Evolutionary conservation across 169 alveolate species (phyloP).

Genomic region (Cryptosporidium sp.): DNA sequence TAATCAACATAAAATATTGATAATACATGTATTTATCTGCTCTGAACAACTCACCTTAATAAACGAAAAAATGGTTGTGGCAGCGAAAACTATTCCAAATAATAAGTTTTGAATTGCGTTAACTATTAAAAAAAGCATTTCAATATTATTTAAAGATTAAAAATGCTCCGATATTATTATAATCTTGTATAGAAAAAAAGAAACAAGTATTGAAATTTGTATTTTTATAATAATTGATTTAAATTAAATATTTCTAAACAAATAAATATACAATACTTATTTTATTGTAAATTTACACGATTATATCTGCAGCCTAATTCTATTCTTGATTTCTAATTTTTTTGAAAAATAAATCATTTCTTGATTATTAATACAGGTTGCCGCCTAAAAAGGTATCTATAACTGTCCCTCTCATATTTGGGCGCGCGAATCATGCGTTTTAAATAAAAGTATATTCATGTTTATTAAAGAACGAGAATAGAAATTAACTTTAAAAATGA

Average conservation of each 20-base stretch:
- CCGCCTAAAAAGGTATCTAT: slow-evolving; percentile 25
- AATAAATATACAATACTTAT: background rate
- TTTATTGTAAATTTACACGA: background rate
- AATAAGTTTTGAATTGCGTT: background rate
- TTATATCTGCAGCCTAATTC: background rate
- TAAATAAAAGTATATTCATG: background rate
- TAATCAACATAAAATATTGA: background rate
- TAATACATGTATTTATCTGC: no score
- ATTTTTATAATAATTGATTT: background rate
- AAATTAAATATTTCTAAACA: background rate
- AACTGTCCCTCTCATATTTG: background rate
- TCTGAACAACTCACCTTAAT: background rate
- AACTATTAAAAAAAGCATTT: background rate
- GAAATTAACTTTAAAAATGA: background rate
- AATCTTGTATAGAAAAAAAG: background rate
- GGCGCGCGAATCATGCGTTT: slow-evolving; percentile 10
- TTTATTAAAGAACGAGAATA: background rate
- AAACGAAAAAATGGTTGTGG: background rate
- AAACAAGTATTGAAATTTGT: background rate
- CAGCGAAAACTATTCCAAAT: background rate
- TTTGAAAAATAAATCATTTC: background rate
- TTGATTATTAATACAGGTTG: background rate
- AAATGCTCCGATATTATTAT: background rate
- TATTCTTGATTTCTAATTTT: background rate
- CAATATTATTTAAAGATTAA: background rate